These are phyloP conservation scores for Phytophthora fragariaefolia DNA, from an alignment of 352 stramenopile genomes.

Conservation along the genomic window DNA sequence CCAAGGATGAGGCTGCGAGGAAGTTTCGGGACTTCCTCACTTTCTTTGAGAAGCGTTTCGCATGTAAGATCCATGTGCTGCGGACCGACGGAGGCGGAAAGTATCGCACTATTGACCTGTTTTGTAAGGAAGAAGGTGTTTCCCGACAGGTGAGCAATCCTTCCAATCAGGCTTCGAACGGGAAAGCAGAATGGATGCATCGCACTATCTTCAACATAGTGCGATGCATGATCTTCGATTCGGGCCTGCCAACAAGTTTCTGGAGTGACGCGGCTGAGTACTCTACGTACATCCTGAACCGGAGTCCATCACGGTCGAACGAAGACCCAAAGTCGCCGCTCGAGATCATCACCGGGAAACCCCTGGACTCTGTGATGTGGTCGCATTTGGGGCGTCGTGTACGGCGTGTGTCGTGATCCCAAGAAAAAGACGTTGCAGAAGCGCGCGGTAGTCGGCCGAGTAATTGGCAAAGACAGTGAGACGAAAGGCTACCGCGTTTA, in stretches of 20 bases:
- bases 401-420: slow-evolving; percentile 4
- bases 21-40: slow-evolving; percentile 13
- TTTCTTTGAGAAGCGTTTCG: slow-evolving; percentile 8
- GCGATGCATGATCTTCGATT: slow-evolving; percentile 9
- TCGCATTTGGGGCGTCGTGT: not conserved
- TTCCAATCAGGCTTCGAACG: slow-evolving; percentile 31
- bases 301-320: not conserved
- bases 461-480: not conserved
- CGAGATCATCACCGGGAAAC: not conserved
- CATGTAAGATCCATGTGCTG: too few species aligned
- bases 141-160: slow-evolving; percentile 29
- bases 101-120: too few species aligned
- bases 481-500: not conserved
- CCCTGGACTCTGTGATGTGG: not conserved
- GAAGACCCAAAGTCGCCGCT: not conserved
- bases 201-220: slow-evolving; percentile 34
- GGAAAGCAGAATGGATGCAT: slow-evolving; percentile 41
- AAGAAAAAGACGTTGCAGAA: not conserved
- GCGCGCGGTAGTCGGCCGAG: too few species aligned
- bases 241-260: slow-evolving; percentile 24
- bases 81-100: too few species aligned
- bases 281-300: slow-evolving; percentile 24
- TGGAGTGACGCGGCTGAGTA: slow-evolving; percentile 33
- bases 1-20: slow-evolving; percentile 20
- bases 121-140: too few species aligned